These are phyloP conservation scores for Pichia membranifaciens DNA, from an alignment of 805 yeast genomes.

Conservation along the genomic window DNA sequence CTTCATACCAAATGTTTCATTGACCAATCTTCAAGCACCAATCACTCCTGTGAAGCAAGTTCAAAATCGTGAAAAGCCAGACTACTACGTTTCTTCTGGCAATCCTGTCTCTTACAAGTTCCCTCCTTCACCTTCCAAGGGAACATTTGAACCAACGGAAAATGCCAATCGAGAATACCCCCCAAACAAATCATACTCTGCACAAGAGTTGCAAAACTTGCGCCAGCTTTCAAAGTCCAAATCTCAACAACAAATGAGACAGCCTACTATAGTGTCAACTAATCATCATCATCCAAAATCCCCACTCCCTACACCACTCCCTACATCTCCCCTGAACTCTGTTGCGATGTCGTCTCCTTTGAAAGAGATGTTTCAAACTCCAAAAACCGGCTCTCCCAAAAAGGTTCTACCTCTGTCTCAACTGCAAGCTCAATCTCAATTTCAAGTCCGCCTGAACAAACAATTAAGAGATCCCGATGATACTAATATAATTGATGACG, in stretches of 20 bases:
- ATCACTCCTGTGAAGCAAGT: not conserved
- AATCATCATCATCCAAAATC: not conserved
- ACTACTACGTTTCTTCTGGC: slow-evolving; percentile 41
- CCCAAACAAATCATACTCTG: not conserved
- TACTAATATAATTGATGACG: slow-evolving; percentile 8
- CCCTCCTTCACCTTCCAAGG: slow-evolving; percentile 37
- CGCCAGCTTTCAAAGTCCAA: not conserved
- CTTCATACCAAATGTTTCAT: not conserved
- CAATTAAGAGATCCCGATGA: not conserved
- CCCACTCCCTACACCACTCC: slow-evolving; percentile 7
- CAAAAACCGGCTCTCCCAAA: slow-evolving; percentile 23
- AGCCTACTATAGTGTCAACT: not conserved
- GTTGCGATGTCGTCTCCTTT: slow-evolving; percentile 27
- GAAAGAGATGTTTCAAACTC: slow-evolving; percentile 20
- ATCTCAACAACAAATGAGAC: too few relatives aligned
- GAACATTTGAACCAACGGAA: slow-evolving; percentile 12
- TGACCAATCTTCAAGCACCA: too few relatives aligned
- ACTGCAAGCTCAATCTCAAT: slow-evolving; percentile 3
- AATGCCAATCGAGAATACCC: not conserved
- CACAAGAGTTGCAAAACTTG: not conserved
- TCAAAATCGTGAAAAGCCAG: slow-evolving; percentile 21
- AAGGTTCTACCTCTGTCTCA: slow-evolving; percentile 5
- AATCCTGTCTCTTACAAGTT: slow-evolving; percentile 50
- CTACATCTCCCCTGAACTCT: slow-evolving; percentile 14
- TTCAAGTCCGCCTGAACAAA: not conserved